Percentiles rank a stretch among this genome's conserved stretches.
phyloP scores from a whole-genome alignment of 2,329 filamentous ascomycete genomes.

The Volutella citrinella region DNA sequence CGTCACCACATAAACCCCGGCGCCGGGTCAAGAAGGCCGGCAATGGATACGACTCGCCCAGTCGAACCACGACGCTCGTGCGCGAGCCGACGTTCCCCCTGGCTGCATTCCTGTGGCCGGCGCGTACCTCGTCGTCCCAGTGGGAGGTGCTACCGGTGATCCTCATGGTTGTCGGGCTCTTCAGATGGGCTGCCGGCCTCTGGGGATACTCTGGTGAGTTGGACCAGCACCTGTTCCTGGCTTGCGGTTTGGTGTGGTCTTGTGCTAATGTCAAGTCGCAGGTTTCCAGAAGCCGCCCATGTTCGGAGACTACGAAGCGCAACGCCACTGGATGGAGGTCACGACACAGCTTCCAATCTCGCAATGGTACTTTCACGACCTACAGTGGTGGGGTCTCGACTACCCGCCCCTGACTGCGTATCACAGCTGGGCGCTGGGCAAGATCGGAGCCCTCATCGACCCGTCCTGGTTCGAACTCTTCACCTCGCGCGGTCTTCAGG shows the following conservation, averaged over 20 bases:
- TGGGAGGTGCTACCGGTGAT: conserved; percentile 89
- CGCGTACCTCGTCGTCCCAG: conserved; percentile 78
- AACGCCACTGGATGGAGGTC: conserved; percentile 98
- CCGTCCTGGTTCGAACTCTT: conserved; percentile 85
- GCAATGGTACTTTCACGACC: conserved; percentile 97
- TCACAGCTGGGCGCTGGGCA: conserved; percentile 93
- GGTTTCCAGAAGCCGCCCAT: conserved; percentile 81
- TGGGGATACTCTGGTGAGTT: conserved; percentile 91
- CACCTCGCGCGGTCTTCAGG: conserved; percentile 77
- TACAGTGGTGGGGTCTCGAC: conserved; percentile 96
- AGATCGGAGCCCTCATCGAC: conserved; percentile 76
- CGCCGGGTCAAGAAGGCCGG: conserved; percentile 53
- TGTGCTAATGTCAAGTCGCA: conserved; percentile 32
- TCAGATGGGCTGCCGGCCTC: conserved; percentile 86
- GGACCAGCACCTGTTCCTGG: no score
- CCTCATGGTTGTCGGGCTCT: conserved; percentile 85
- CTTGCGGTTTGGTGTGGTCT: conserved; percentile 5
- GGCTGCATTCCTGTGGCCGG: conserved; percentile 91
- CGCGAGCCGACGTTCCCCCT: conserved; percentile 78
- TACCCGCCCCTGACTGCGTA: conserved; percentile 97
- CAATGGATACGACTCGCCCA: conserved; percentile 36
- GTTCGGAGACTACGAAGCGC: conserved; percentile 96
- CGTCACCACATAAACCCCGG: conserved; percentile 58
- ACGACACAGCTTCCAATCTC: conserved; percentile 85
- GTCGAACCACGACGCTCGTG: conserved; percentile 42